phyloP scores from a whole-genome alignment of 2,329 filamentous ascomycete genomes.

The Phyllosticta citribraziliensis region DNA sequence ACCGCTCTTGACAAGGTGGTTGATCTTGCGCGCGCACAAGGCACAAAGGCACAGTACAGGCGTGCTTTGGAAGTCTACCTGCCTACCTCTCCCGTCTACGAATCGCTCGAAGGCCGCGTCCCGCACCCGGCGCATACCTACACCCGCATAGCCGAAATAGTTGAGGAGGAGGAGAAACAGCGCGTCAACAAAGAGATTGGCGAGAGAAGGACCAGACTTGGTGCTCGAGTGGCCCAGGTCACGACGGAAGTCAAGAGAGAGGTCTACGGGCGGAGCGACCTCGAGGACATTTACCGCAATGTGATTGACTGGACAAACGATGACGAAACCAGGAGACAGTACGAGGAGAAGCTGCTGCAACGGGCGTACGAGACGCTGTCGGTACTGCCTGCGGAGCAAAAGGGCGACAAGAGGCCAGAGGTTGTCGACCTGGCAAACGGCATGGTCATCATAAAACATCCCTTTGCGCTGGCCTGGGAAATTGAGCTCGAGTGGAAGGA shows the following conservation, averaged over 20 bases:
- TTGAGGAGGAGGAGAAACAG: slow-evolving; percentile 78
- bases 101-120: slow-evolving; percentile 72
- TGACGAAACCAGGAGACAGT: slow-evolving; percentile 71
- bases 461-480: slow-evolving; percentile 82
- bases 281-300: slow-evolving; percentile 73
- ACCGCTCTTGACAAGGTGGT: slow-evolving; percentile 69
- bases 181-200: slow-evolving; percentile 84
- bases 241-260: slow-evolving; percentile 81
- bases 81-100: slow-evolving; percentile 71
- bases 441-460: slow-evolving; percentile 94
- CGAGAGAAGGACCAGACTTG: slow-evolving; percentile 77
- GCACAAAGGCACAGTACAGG: slow-evolving; percentile 63
- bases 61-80: slow-evolving; percentile 61
- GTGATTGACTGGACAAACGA: slow-evolving; percentile 86
- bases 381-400: slow-evolving; percentile 57
- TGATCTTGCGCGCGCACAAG: slow-evolving; percentile 61
- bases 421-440: slow-evolving; percentile 72
- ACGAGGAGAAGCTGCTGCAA: slow-evolving; percentile 82
- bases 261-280: slow-evolving; percentile 61
- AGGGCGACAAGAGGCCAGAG: slow-evolving; percentile 59
- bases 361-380: slow-evolving; percentile 70
- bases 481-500: slow-evolving; percentile 86
- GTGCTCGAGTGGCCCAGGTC: slow-evolving; percentile 73
- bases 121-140: slow-evolving; percentile 74
- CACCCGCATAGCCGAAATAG: slow-evolving; percentile 69